phyloP scores from a whole-genome alignment of 768 basidiomycete genomes.

The Asterophora lycoperdoides region DNA sequence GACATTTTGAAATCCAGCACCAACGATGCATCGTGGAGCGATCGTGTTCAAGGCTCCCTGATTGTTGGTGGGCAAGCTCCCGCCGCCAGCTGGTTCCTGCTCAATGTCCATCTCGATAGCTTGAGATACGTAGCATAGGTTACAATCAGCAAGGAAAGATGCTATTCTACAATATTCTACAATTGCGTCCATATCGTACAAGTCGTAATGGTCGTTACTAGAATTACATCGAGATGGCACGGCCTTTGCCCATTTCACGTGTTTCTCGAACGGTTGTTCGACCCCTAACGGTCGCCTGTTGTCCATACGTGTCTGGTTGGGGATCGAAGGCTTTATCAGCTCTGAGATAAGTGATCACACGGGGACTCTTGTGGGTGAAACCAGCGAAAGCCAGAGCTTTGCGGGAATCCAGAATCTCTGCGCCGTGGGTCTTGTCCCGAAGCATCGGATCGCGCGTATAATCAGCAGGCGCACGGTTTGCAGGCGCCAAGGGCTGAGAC shows the following conservation, averaged over 20 bases:
- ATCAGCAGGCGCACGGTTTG: constrained; percentile 79
- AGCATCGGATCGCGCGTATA: constrained; percentile 88
- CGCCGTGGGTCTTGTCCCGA: constrained; percentile 79
- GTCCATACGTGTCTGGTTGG: constrained; percentile 46
- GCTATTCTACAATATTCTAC: no score
- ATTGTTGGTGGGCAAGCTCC: background rate
- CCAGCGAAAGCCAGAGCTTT: constrained; percentile 90
- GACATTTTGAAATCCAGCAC: constrained; percentile 5
- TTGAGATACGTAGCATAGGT: no score
- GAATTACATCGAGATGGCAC: constrained; percentile 79
- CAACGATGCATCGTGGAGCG: constrained; percentile 7
- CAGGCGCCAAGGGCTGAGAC: constrained; percentile 82
- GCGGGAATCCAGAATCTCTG: constrained; percentile 82
- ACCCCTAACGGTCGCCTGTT: constrained; percentile 50
- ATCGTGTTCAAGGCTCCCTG: constrained; percentile 8
- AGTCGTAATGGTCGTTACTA: constrained; percentile 7
- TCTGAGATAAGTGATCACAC: constrained; percentile 69
- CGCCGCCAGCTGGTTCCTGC: background rate
- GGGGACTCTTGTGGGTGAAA: constrained; percentile 87
- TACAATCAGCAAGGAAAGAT: background rate
- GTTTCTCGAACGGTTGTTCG: constrained; percentile 59
- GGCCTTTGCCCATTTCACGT: constrained; percentile 63
- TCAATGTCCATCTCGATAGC: background rate
- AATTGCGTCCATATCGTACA: constrained; percentile 5
- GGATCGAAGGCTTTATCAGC: constrained; percentile 70